Percentiles rank a stretch among this genome's conserved stretches.
phyloP scores from a whole-genome alignment of 2,329 filamentous ascomycete genomes.

The Conoideocrella luteorostrata region DNA sequence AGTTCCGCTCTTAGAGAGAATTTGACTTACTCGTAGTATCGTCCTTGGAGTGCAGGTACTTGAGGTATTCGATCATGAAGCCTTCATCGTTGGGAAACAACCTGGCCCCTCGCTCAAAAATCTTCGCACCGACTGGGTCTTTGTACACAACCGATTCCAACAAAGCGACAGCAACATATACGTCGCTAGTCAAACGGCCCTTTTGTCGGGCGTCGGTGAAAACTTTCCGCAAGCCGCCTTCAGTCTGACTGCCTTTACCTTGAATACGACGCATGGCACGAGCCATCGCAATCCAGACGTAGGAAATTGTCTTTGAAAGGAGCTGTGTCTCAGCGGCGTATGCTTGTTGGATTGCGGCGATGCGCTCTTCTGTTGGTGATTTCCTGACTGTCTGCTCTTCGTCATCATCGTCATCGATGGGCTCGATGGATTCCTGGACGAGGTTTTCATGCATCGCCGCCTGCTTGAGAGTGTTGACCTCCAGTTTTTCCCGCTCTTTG shows the following conservation, averaged over 20 bases:
- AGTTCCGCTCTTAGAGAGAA: background rate
- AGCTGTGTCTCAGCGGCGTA: conserved; percentile 67
- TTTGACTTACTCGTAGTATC: conserved; percentile 83
- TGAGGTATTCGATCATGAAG: conserved; percentile 93
- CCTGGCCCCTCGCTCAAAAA: conserved; percentile 89
- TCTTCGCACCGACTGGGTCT: conserved; percentile 85
- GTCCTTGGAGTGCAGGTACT: conserved; percentile 85
- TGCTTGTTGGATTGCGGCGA: conserved; percentile 55
- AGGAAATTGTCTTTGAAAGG: conserved; percentile 80
- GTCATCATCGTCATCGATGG: conserved; percentile 49
- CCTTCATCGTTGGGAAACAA: conserved; percentile 90
- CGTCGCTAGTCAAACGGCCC: conserved; percentile 85
- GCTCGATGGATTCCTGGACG: conserved; percentile 32
- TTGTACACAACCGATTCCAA: conserved; percentile 97
- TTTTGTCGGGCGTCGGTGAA: conserved; percentile 84
- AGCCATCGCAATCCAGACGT: conserved; percentile 91
- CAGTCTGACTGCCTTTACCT: conserved; percentile 60
- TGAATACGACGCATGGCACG: conserved; percentile 91
- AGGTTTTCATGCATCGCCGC: conserved; percentile 33
- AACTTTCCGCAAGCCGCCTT: conserved; percentile 78
- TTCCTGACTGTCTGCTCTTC: conserved; percentile 33
- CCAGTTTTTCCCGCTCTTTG: conserved; percentile 55
- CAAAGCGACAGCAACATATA: conserved; percentile 87
- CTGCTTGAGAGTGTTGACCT: conserved; percentile 52
- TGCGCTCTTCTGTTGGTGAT: conserved; percentile 59